Evolutionary conservation across 306 rosid species (phyloP), one percentile per base, ranked within the genome.

Genomic region (Delonix regia): DNA sequence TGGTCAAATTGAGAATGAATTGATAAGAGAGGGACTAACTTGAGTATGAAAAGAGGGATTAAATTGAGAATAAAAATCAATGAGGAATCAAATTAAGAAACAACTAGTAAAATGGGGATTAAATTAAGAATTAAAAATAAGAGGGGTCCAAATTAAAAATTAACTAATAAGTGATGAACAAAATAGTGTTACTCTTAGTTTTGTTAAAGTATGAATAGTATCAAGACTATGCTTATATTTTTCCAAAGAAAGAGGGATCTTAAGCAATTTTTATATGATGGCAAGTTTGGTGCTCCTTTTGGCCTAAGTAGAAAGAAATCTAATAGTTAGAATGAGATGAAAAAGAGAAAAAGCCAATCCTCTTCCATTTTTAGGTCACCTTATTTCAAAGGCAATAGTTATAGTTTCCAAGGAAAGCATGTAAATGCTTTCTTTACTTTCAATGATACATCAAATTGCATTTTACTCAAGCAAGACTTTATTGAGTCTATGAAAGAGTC

Each of bases 211-310:
- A 27, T 47, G 18, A 25, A 8, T 21, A 21, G 9, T 71, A 6
- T 47, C 2, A 3, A 65, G 9, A 21, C 11, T 65, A 10, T 65
- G 48, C 51, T 65, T 65, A 28, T 28, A 52, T 52, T 59, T 25
- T 55, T 71, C 78, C 69, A 82, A 83, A 78, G 25, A 36, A 77
- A 80, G 68, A 64, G 86, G 39, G 75, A 70, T 69, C 49, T 62
- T 36, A 62, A 80, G 24, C 64, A 45, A 41, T 39, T 57, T 45
- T 56, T 74, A 27, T 33, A 59, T 57, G 56, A 45, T 64, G 71
- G 60, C 30, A 22, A 69, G 38, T 68, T 14, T 11, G 12, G 9
- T 6, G n/a, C 47, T 44, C 30, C 69, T 73, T 70, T 77, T 55
- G 68, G 21, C 59, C 63, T 65, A 24, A 25, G 10, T n/a, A 39